These are phyloP conservation scores for Talaromyces ruber DNA, from an alignment of 495 filamentous ascomycete genomes.

Conservation along the genomic window DNA sequence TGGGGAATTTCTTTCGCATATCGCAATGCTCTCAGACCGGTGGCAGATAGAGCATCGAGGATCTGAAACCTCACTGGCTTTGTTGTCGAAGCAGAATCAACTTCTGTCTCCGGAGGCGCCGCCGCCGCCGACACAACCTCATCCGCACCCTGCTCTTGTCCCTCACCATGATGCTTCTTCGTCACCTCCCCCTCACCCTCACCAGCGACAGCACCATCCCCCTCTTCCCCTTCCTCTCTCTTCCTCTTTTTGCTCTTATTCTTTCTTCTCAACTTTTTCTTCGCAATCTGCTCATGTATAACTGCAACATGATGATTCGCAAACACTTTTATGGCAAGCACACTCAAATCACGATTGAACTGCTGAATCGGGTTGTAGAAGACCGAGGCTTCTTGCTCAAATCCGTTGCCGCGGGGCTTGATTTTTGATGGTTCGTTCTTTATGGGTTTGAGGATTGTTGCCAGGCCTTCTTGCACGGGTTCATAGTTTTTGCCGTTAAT, in stretches of 20 bases:
- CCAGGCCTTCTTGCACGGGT: conserved; percentile 60
- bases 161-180: background rate
- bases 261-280: background rate
- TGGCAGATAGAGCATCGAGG: conserved; percentile 90
- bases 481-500: conserved; percentile 46
- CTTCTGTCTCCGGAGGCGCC: background rate
- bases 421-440: conserved; percentile 18
- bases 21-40: conserved; percentile 82
- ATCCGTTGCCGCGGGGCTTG: conserved; percentile 32
- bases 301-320: conserved; percentile 55
- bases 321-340: conserved; percentile 80
- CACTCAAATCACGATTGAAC: conserved; percentile 93
- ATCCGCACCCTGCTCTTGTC: conserved; percentile 5
- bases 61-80: conserved; percentile 48
- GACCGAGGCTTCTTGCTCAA: conserved; percentile 61
- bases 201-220: conserved; percentile 7
- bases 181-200: background rate
- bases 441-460: conserved; percentile 54
- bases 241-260: conserved; percentile 17
- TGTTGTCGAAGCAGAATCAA: conserved; percentile 7
- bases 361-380: conserved; percentile 99
- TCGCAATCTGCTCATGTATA: conserved; percentile 12
- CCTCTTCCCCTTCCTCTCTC: conserved; percentile 38
- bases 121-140: background rate
- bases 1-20: conserved; percentile 88